Evolutionary conservation across 108 stramenopile genomes (phyloP).

Genomic region (Discostella pseudostelligera): DNA sequence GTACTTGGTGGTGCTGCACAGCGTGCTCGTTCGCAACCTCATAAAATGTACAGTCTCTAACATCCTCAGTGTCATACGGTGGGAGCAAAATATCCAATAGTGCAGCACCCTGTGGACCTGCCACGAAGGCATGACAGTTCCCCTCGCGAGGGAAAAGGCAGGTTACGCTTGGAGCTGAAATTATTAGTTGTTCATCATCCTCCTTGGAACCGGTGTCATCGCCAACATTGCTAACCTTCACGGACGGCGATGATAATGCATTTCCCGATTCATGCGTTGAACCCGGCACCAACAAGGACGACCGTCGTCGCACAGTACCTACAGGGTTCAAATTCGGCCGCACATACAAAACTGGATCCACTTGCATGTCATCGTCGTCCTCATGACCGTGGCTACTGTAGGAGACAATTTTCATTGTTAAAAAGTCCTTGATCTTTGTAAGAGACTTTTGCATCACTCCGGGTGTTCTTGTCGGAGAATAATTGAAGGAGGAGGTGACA

Average conservation of each 20-base stretch:
- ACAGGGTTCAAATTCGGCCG: slow-evolving; percentile 23
- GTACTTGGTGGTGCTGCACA: not conserved
- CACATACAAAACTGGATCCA: slow-evolving; percentile 12
- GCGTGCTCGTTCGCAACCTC: slow-evolving; percentile 7
- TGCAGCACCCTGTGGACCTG: slow-evolving; percentile 86
- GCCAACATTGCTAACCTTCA: not conserved
- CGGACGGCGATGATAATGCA: no score
- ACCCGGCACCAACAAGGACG: no score
- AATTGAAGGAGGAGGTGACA: no score
- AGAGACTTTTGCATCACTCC: not conserved
- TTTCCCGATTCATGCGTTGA: no score
- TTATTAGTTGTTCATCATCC: not conserved
- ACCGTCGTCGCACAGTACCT: slow-evolving; percentile 9
- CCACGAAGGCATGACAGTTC: slow-evolving; percentile 91
- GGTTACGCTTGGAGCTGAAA: slow-evolving; percentile 76
- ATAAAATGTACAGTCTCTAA: slow-evolving; percentile 93
- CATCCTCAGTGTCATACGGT: slow-evolving; percentile 81
- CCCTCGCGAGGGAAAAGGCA: slow-evolving; percentile 75
- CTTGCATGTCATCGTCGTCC: not conserved
- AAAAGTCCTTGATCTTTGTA: slow-evolving; percentile 1
- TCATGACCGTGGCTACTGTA: not conserved
- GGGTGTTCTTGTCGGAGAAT: not conserved
- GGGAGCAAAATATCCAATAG: slow-evolving; percentile 93
- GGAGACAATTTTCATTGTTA: not conserved
- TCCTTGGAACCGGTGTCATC: not conserved